Evolutionary conservation across 345 rosid genomes (phyloP).

Genomic region (Cardiospermum halicacabum): DNA sequence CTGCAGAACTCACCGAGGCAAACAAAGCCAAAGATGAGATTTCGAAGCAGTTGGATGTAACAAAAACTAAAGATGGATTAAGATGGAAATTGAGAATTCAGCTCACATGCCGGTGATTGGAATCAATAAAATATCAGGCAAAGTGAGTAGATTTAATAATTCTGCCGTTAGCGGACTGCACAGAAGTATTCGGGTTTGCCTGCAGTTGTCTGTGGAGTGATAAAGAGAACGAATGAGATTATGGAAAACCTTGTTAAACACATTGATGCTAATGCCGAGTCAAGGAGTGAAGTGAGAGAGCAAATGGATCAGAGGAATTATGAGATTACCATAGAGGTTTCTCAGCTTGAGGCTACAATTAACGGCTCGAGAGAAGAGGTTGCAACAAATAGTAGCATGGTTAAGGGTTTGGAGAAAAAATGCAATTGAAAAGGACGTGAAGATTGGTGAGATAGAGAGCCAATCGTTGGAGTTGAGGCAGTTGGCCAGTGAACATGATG

Average conservation of each 20-base stretch:
- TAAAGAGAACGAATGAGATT: constrained; percentile 89
- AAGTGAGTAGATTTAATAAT: constrained; percentile 70
- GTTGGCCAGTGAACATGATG: constrained; percentile 69
- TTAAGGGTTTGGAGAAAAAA: constrained; percentile 58
- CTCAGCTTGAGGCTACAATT: constrained; percentile 87
- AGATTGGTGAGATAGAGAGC: constrained; percentile 47
- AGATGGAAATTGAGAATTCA: constrained; percentile 72
- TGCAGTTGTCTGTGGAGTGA: constrained; percentile 78
- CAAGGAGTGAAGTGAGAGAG: constrained; percentile 84
- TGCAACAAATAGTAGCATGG: constrained; percentile 39
- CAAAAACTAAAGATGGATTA: constrained; percentile 56
- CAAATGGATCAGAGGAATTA: constrained; percentile 93
- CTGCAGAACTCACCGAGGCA: constrained; percentile 45
- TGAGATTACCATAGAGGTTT: constrained; percentile 97
- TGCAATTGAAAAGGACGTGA: constrained; percentile 52
- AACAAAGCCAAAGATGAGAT: constrained; percentile 48
- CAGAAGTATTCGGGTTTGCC: constrained; percentile 77
- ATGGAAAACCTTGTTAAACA: constrained; percentile 87
- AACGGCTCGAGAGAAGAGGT: constrained; percentile 68
- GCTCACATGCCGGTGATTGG: constrained; percentile 90
- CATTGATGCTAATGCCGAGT: constrained; percentile 48
- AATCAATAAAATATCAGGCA: constrained; percentile 89
- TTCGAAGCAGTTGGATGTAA: constrained; percentile 40
- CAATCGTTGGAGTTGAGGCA: constrained; percentile 57
- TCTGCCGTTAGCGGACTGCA: constrained; percentile 64